Evolutionary conservation across 2,329 filamentous ascomycete genomes (phyloP), one percentile per base, ranked within the genome.

Genomic region (Scopulariopsis brevicaulis): DNA sequence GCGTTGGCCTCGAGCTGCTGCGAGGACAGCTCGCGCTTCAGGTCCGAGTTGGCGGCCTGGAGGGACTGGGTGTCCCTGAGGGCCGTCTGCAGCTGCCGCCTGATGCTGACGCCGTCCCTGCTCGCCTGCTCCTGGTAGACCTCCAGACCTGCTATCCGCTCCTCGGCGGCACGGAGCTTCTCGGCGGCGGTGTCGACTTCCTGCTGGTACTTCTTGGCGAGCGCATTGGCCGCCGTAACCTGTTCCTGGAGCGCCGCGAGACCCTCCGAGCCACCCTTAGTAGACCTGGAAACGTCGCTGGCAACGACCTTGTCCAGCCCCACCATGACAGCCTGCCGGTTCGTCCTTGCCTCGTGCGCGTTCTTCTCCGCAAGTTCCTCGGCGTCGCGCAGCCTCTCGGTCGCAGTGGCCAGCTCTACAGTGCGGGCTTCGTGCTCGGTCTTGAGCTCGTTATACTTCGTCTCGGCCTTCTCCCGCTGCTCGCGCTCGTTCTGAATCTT

Each of bases 71-170:
- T 85, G 59, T 99, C 93, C 63, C 86, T 87, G 69, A 96, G 78
- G 4, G 89, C 85, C 28, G 84, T 80, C 69, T 97, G 94, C 57
- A 99, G 80, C 68, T 97, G 93, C 68, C 94, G 86, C 58, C 94
- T 85, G 63, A 97, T 90, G 40, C 86, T 84, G 58, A 99, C 84
- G 54, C 91, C 91, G 71, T 99, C 95, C 52, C 94, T 84, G 71
- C 92, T 97, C 4, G 92, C 88, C 72, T 99, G 94, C 68, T 99
- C 94, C 72, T 99, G 94, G 70, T 97, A 97, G 32, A 91, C 90
- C 70, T 99, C 94, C 3, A 99, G 80, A 7, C 94, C 94, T 5
- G 94, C 95, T 69, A 99, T 97, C 50, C 94, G 86, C 74, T 97
- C 95, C 72, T 99, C 95, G 3, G 94, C 94, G 59, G 87, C 87